Conservation (phyloP, 1,284 basidiomycete species). For the Entoloma clypeatum region DNA sequence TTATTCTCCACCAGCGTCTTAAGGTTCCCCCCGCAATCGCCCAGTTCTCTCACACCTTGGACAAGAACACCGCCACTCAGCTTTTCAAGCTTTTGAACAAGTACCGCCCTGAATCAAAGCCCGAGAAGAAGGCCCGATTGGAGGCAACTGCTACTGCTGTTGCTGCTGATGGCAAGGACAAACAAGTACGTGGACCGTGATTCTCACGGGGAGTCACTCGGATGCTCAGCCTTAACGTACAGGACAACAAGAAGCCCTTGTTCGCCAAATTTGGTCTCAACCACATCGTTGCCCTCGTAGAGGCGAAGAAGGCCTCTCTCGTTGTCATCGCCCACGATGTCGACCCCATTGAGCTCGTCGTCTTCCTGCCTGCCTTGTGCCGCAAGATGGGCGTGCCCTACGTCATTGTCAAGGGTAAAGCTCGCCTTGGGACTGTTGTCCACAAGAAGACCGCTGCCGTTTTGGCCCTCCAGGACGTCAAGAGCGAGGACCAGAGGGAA, state of each 20-base stretch:
- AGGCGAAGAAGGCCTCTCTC: slow-evolving; percentile 96
- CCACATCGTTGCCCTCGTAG: slow-evolving; percentile 93
- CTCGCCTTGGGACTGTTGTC: slow-evolving; percentile 93
- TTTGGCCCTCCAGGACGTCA: slow-evolving; percentile 88
- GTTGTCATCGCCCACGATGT: slow-evolving; percentile 98
- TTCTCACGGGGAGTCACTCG: too few species aligned
- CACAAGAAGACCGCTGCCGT: slow-evolving; percentile 98
- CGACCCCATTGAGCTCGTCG: slow-evolving; percentile 97
- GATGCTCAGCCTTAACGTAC: too few species aligned
- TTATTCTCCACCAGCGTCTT: slow-evolving; percentile 96
- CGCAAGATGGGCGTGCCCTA: slow-evolving; percentile 99
- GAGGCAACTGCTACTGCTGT: slow-evolving; percentile 71
- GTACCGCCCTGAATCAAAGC: slow-evolving; percentile 90
- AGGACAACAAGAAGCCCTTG: slow-evolving; percentile 88
- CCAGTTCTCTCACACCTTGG: slow-evolving; percentile 96
- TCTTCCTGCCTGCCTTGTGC: slow-evolving; percentile 98
- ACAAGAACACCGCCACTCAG: slow-evolving; percentile 99
- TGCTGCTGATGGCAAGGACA: slow-evolving; percentile 48
- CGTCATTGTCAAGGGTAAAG: slow-evolving; percentile 98
- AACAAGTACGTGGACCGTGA: background rate
- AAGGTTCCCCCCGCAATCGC: slow-evolving; percentile 99
- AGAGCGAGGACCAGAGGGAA: slow-evolving; percentile 91
- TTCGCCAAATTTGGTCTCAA: slow-evolving; percentile 98
- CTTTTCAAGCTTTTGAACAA: slow-evolving; percentile 99
- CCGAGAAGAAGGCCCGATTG: slow-evolving; percentile 97